A percentile compares a stretch with the other conserved stretches of the same genome.
These are phyloP conservation scores for Ambrosia hybrid DNA, from an alignment of 140 eudicot genomes.

Conservation along the genomic window DNA sequence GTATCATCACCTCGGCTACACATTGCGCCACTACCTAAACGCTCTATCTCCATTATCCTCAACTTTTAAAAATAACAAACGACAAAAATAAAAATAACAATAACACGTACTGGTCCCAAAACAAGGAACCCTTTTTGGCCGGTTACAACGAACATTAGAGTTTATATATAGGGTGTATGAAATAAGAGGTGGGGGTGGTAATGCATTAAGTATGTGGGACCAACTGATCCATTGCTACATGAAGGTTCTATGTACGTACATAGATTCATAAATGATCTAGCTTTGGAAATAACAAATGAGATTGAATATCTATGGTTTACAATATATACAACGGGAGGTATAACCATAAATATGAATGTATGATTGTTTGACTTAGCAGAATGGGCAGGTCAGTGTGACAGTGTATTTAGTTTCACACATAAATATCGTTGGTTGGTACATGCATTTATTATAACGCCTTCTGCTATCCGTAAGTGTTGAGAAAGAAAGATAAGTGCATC, in stretches of 20 bases:
- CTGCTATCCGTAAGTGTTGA: not conserved
- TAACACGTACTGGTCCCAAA: not conserved
- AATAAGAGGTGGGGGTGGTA: conserved; percentile 16
- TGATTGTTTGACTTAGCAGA: not conserved
- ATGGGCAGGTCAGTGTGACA: not conserved
- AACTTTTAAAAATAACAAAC: not conserved
- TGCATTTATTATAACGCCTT: not conserved
- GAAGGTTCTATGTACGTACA: not conserved
- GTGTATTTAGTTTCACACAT: not conserved
- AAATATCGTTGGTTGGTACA: conserved; percentile 4
- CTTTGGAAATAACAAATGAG: not conserved
- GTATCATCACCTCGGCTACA: conserved; percentile 12
- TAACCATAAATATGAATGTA: not conserved
- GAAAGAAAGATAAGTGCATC: not conserved
- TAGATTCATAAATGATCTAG: not conserved
- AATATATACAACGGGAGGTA: not conserved
- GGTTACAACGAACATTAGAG: not conserved
- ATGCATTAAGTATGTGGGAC: conserved; percentile 19
- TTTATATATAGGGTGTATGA: not conserved
- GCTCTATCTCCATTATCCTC: conserved; percentile 55
- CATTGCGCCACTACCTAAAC: conserved; percentile 29
- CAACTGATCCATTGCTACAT: not conserved
- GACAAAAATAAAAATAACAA: not conserved
- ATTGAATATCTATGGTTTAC: too few relatives aligned
- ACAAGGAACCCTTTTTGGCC: too few relatives aligned